Conservation (phyloP, 2,329 filamentous ascomycete species). For the Hirsutella minnesotensis region DNA sequence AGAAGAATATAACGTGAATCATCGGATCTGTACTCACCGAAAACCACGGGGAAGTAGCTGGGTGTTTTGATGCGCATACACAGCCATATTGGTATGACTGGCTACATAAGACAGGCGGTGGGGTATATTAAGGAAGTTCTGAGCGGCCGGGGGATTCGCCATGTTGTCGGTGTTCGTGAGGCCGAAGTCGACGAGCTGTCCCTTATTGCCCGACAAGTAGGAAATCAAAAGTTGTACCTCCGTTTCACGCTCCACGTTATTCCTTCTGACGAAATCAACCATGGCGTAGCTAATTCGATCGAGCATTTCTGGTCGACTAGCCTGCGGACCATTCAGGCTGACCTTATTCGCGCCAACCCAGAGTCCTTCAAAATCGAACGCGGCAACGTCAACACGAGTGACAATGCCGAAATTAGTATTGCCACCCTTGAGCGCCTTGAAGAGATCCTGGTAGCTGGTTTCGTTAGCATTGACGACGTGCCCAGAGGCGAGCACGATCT, state of each 20-base stretch:
- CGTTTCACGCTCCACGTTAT: background rate
- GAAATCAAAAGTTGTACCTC: background rate
- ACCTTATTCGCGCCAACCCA: background rate
- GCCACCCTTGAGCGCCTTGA: constrained; percentile 34
- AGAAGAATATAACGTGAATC: background rate
- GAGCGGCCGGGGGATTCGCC: background rate
- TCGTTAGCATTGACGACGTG: constrained; percentile 26
- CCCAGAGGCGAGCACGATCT: constrained; percentile 33
- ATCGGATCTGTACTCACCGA: background rate
- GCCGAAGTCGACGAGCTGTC: background rate
- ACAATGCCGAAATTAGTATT: constrained; percentile 33
- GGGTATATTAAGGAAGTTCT: background rate
- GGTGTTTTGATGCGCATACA: background rate
- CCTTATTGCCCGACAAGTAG: background rate
- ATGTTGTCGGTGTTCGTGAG: background rate
- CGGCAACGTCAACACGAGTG: constrained; percentile 10
- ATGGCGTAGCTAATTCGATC: background rate
- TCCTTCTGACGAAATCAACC: background rate
- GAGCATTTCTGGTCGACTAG: background rate
- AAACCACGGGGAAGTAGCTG: background rate
- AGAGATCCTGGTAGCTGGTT: constrained; percentile 27
- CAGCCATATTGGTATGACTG: background rate
- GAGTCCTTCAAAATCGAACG: constrained; percentile 12
- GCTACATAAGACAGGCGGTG: background rate
- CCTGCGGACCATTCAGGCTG: background rate